Base-by-base conservation (phyloP, 2,329 filamentous ascomycete species). In the Talaromyces pinophilus region DNA sequence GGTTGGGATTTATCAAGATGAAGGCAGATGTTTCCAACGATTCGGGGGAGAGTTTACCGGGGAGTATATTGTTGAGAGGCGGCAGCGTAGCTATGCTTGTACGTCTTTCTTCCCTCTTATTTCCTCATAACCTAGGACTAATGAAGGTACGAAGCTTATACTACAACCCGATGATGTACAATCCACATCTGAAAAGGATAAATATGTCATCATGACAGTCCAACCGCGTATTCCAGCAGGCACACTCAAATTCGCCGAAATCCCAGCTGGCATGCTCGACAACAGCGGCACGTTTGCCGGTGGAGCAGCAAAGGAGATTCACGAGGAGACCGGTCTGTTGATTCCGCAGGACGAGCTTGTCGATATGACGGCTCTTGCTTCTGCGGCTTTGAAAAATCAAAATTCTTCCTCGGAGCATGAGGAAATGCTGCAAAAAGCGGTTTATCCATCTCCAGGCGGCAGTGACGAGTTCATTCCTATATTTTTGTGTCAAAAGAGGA, bases 181-280 rank as follows among this genome's bases (percentile, higher is more conserved):
- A 5, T 65, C 70, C 11, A 73, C 75, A 1, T 75, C 79, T 11
- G 80, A 83, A 67, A 67, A 74, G 17, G 75, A 73, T 7, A 84
- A 84, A 70, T 75, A 82, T 59, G 84, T 82, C 3, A 79, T 88
- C 42, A 70, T 88, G 25, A 86, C 85, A 0, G 72, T 86, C 3
- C 86, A 88, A 69, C 85, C 86, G 7, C 83, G 86, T 33, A 82
- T 87, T n/a, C 83, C 86, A 5, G 84, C 84, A 0, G 84, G 83
- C 0, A 84, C 82, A 1, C 79, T 88, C 3, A 76, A 82, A 0
- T 85, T 88, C 65, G 71, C 80, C 13, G 86, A 88, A 70, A 82
- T 88, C 5, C 86, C 86, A 2, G 86, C 86, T 0, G 86, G 86
- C 33, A 88, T 88, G 86, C 77, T 88, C 1, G 86, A 88, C 69